Conservation (phyloP, 2,329 filamentous ascomycete species). For the Fragosphaeria purpurea region DNA sequence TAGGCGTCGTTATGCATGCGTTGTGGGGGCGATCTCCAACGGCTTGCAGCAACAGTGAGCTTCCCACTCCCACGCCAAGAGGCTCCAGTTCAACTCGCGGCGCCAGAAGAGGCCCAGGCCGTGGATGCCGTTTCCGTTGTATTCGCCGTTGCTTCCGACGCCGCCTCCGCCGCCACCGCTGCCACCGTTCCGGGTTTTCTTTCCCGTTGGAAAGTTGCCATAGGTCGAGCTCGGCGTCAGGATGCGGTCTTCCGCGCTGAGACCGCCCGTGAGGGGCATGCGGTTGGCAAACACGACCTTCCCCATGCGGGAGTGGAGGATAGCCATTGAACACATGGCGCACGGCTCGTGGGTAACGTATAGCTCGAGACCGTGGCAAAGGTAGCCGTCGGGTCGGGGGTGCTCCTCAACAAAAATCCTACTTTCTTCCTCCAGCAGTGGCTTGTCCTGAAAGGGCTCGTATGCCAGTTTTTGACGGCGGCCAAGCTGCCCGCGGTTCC, state of each 20-base stretch:
- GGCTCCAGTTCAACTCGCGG: slow-evolving; percentile 76
- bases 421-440: slow-evolving; percentile 58
- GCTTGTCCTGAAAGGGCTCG: slow-evolving; percentile 57
- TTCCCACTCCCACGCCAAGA: slow-evolving; percentile 71
- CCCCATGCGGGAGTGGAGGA: slow-evolving; percentile 86
- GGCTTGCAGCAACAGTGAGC: slow-evolving; percentile 29
- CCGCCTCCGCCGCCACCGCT: neutral
- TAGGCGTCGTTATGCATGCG: slow-evolving; percentile 10
- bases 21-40: slow-evolving; percentile 12
- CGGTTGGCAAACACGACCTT: slow-evolving; percentile 70
- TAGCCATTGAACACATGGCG: slow-evolving; percentile 93
- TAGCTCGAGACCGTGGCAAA: slow-evolving; percentile 87
- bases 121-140: slow-evolving; percentile 21
- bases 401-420: slow-evolving; percentile 54
- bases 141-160: neutral
- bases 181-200: neutral
- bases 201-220: too few relatives aligned
- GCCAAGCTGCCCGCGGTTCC: slow-evolving; percentile 13
- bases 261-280: slow-evolving; percentile 71
- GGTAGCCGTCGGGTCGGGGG: slow-evolving; percentile 67
- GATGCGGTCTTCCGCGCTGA: slow-evolving; percentile 64
- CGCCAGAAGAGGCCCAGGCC: slow-evolving; percentile 62
- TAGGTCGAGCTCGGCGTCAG: neutral
- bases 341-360: slow-evolving; percentile 96
- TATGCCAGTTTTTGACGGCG: slow-evolving; percentile 35